Conservation (phyloP, 129 eudicot genomes). For the Escallonia rubra region DNA sequence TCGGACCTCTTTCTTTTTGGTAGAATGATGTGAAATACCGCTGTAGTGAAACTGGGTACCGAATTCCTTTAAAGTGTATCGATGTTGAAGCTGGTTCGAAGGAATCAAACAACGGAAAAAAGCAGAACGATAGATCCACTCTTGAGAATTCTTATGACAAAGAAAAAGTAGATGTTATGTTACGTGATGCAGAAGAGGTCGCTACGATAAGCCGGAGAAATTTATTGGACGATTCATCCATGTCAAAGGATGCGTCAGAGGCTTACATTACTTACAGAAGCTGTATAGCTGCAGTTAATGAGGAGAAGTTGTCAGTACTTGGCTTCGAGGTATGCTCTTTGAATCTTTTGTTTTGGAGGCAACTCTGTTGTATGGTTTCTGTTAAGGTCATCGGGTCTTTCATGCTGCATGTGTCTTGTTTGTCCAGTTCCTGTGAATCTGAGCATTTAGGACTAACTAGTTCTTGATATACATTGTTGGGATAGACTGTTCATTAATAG, state of each 20-base stretch:
- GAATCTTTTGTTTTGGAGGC: neutral
- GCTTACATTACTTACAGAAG: constrained; percentile 72
- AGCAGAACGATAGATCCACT: constrained; percentile 35
- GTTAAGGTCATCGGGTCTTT: neutral
- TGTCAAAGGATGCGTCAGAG: constrained; percentile 33
- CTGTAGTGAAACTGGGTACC: constrained; percentile 96
- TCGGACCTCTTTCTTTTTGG: constrained; percentile 9
- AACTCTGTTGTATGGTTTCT: neutral
- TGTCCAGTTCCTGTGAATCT: too few species aligned
- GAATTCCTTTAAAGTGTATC: constrained; percentile 73
- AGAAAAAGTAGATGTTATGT: constrained; percentile 11
- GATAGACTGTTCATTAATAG: neutral
- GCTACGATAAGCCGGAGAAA: constrained; percentile 26
- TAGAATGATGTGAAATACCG: constrained; percentile 68
- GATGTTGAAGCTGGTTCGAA: constrained; percentile 31
- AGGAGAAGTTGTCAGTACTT: constrained; percentile 69
- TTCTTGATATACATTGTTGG: neutral
- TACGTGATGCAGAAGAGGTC: constrained; percentile 7
- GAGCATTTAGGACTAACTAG: too few species aligned
- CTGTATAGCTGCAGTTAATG: constrained; percentile 69
- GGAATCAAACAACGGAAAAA: constrained; percentile 23
- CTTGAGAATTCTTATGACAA: constrained; percentile 29
- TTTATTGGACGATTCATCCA: constrained; percentile 48
- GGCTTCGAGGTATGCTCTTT: constrained; percentile 74
- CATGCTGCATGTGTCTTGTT: neutral